phyloP scores from a whole-genome alignment of 2,329 filamentous ascomycete species.

The Trichocomaceae sp. region DNA sequence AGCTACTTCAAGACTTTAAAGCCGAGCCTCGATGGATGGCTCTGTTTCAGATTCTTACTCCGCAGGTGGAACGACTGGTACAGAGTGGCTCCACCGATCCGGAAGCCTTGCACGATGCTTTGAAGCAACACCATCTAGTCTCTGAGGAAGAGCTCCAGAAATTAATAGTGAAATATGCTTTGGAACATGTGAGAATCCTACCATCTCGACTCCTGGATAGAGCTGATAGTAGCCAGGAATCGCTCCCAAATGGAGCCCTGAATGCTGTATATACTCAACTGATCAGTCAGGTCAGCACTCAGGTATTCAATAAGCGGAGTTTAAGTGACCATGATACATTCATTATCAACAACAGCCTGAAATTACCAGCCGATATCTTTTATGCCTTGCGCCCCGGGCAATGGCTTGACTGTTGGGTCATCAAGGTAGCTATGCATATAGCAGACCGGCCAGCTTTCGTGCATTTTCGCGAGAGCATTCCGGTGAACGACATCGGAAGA shows the following conservation, averaged over 20 bases:
- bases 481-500: not conserved
- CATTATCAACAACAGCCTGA: not conserved
- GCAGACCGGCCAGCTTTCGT: not conserved
- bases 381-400: not conserved
- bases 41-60: not conserved
- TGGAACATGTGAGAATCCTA: too few relatives aligned
- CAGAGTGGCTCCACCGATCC: too few relatives aligned
- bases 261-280: too few relatives aligned
- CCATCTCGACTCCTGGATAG: not conserved
- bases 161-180: too few relatives aligned
- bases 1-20: not conserved
- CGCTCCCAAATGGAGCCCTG: not conserved
- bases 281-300: not conserved
- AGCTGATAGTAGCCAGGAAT: not conserved
- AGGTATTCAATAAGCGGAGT: not conserved
- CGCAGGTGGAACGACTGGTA: too few relatives aligned
- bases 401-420: not conserved
- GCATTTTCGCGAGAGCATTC: not conserved
- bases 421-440: constrained; percentile 1
- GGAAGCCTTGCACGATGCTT: too few relatives aligned
- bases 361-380: not conserved
- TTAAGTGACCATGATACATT: not conserved
- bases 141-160: too few relatives aligned
- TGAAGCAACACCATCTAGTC: too few relatives aligned
- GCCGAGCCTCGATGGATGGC: not conserved